Conservation (phyloP, 305 asterid species). For the Rubia balearica region DNA sequence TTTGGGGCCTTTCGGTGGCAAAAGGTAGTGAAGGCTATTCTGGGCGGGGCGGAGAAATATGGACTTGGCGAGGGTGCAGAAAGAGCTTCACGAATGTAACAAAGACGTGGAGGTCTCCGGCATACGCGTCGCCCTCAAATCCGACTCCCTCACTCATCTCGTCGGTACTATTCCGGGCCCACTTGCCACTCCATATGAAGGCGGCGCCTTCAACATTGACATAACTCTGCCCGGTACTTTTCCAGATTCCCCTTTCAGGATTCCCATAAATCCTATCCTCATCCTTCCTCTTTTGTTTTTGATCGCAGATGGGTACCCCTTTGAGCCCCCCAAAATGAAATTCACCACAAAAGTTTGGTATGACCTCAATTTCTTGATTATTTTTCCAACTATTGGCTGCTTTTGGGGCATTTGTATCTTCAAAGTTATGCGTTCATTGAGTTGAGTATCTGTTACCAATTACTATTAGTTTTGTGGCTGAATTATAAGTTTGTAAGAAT, state of each 20-base stretch:
- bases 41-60: constrained; percentile 17
- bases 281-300: not conserved
- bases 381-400: not conserved
- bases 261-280: not conserved
- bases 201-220: constrained; percentile 85
- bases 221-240: constrained; percentile 59
- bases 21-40: not conserved
- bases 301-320: constrained; percentile 86
- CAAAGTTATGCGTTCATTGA: not conserved
- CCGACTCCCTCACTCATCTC: constrained; percentile 56
- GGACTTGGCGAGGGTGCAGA: constrained; percentile 88
- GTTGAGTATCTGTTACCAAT: not conserved
- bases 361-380: constrained; percentile 21
- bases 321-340: constrained; percentile 89
- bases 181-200: constrained; percentile 78
- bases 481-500: not conserved
- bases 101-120: constrained; percentile 72
- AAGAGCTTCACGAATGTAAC: constrained; percentile 85
- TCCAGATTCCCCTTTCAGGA: not conserved
- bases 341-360: constrained; percentile 96
- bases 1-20: not conserved
- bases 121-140: constrained; percentile 54
- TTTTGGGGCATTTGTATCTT: not conserved
- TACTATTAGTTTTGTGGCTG: not conserved
- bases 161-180: constrained; percentile 91